Conservation (phyloP, 1,139 yeast genomes). For the Yamadazyma pseudoaaseri region DNA sequence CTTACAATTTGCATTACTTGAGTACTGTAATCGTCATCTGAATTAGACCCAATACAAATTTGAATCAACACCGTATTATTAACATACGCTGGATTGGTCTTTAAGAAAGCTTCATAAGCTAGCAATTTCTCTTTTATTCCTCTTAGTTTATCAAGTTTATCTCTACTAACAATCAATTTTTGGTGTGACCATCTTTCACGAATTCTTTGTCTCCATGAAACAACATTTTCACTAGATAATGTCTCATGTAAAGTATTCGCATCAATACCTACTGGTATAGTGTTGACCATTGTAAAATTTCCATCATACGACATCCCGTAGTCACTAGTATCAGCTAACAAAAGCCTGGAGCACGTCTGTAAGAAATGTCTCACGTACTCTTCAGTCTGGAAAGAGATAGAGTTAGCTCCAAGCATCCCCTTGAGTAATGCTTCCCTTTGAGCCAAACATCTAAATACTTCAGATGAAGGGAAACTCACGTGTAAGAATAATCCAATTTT, state of each 20-base stretch:
- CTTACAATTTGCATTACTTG: conserved; percentile 79
- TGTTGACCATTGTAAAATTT: conserved; percentile 61
- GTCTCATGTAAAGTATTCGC: conserved; percentile 55
- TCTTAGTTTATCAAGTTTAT: conserved; percentile 81
- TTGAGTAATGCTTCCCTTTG: conserved; percentile 73
- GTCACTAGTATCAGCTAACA: conserved; percentile 80
- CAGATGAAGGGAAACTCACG: conserved; percentile 93
- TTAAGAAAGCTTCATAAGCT: conserved; percentile 81
- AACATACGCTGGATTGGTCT: conserved; percentile 66
- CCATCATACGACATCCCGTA: conserved; percentile 72
- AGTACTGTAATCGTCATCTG: conserved; percentile 59
- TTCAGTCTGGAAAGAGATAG: conserved; percentile 84
- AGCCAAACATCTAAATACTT: conserved; percentile 91
- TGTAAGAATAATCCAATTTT: conserved; percentile 91
- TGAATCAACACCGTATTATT: conserved; percentile 76
- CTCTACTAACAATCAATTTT: conserved; percentile 78
- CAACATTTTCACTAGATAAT: conserved; percentile 51
- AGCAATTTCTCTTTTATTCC: conserved; percentile 86
- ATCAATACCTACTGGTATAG: conserved; percentile 87
- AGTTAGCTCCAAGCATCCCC: conserved; percentile 89
- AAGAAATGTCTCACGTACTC: conserved; percentile 93
- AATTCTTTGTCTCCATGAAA: conserved; percentile 68
- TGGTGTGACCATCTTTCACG: conserved; percentile 76
- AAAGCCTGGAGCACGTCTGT: conserved; percentile 82
- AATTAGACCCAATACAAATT: conserved; percentile 56